These are phyloP conservation scores for Megacollybia marginata DNA, from an alignment of 768 basidiomycete genomes.

Conservation along the genomic window DNA sequence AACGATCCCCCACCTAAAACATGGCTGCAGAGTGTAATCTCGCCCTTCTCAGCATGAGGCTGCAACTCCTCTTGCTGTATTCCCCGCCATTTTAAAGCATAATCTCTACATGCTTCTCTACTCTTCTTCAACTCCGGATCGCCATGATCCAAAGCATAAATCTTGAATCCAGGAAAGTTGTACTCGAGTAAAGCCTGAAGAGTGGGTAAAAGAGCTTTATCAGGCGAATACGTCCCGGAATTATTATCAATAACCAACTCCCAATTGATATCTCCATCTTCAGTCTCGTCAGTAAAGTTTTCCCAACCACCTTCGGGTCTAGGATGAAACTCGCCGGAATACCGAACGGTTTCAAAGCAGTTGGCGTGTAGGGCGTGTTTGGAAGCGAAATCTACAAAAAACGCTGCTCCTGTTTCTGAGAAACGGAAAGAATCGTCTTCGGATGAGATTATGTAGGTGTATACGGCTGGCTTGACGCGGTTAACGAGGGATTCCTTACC, in stretches of 20 bases:
- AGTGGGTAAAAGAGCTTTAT: constrained; percentile 50
- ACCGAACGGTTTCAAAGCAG: constrained; percentile 58
- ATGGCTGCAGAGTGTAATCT: constrained; percentile 16
- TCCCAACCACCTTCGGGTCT: constrained; percentile 65
- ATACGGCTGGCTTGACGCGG: constrained; percentile 49
- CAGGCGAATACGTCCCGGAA: constrained; percentile 79
- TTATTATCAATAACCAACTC: constrained; percentile 85
- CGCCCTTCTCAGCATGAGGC: constrained; percentile 50
- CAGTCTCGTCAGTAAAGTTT: constrained; percentile 44
- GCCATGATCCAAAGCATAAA: constrained; percentile 47
- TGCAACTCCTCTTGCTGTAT: constrained; percentile 52
- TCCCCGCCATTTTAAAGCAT: constrained; percentile 55
- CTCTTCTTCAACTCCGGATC: constrained; percentile 53
- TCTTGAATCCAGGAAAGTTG: constrained; percentile 62
- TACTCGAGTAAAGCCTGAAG: constrained; percentile 58
- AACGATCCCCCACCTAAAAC: too few species aligned
- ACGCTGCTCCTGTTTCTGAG: constrained; percentile 81
- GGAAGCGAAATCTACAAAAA: constrained; percentile 80
- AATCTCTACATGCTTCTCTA: constrained; percentile 58
- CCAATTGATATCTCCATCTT: constrained; percentile 58
- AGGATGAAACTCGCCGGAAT: constrained; percentile 76
- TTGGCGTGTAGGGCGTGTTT: constrained; percentile 84
- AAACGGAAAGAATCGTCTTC: constrained; percentile 75
- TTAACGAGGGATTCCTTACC: constrained; percentile 4
- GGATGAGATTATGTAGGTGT: constrained; percentile 77